Base-by-base conservation (phyloP, 306 rosid genomes). In the Inga laurina region DNA sequence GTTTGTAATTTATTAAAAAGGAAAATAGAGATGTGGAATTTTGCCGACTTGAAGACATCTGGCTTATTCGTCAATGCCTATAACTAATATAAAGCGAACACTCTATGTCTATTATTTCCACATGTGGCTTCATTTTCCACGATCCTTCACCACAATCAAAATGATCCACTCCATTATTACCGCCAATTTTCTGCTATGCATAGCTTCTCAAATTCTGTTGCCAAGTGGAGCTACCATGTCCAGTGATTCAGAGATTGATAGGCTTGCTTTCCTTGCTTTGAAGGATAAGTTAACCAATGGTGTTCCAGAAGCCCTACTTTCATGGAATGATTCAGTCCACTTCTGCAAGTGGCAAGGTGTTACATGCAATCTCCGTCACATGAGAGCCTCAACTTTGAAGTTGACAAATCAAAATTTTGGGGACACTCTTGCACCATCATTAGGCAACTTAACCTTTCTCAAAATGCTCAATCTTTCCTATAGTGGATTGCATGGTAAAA, bases 321-420 rank as follows among this genome's bases (percentile, higher is more conserved):
- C 87, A 76, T 86, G 89, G 89, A 86, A 86, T 30, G 12, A 86
- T 0, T 83, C 85, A 52, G 43, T 56, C 15, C 84, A 54, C 62
- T 84, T 84, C n/a, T 79, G 81, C 56, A 43, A 79, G 13, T 84
- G 81, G 87, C 46, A 79, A 54, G 87, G 84, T 2, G 87, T 84
- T 56, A 9, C 7, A 66, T 84, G 87, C 35, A 32, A 64, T 18
- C 77, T 10, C 3, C 88, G 67, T 15, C 85, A 77, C 64, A 77
- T 39, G 76, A 85, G 84, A 74, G 87, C 69, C 70, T 19, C 79
- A 18, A 13, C 13, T 44, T 80, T 80, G 75, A 34, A 48, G 8
- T 71, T 84, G 22, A 13, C 72, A 46, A 46, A 80, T 75, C 79
- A 75, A 46, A 7, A 56, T 41, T 69, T 14, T 61, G 80, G 87